phyloP scores from a whole-genome alignment of 169 alveolate species.

The Cryptosporidium tyzzeri region DNA sequence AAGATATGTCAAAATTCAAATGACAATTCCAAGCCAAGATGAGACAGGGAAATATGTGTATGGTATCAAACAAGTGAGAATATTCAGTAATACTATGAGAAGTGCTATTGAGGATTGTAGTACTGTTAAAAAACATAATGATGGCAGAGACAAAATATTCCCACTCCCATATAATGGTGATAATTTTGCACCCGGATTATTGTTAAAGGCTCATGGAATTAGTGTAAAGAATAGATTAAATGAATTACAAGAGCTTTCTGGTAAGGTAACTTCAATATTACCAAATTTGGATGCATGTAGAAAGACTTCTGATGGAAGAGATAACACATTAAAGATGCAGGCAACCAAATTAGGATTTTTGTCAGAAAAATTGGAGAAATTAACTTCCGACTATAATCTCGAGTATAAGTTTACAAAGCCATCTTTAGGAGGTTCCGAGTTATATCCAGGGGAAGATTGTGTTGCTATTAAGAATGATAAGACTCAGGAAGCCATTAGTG shows the following conservation, averaged over 20 bases:
- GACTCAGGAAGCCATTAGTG: constrained; percentile 35
- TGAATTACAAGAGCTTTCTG: constrained; percentile 66
- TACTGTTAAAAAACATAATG: constrained; percentile 20
- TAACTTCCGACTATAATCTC: constrained; percentile 32
- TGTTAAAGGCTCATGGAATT: constrained; percentile 54
- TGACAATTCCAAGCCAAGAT: constrained; percentile 25
- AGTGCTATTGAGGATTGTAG: constrained; percentile 63
- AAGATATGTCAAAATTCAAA: constrained; percentile 38
- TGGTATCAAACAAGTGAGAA: constrained; percentile 66
- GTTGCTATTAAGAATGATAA: constrained; percentile 63
- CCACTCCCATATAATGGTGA: constrained; percentile 69
- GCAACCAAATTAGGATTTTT: constrained; percentile 65
- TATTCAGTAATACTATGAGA: constrained; percentile 71
- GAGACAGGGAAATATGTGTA: constrained; percentile 28
- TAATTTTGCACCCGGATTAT: constrained; percentile 59
- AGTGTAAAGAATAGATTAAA: constrained; percentile 37
- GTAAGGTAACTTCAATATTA: constrained; percentile 36
- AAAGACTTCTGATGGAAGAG: constrained; percentile 67
- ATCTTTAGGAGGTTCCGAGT: constrained; percentile 43
- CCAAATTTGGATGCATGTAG: constrained; percentile 70
- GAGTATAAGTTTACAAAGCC: constrained; percentile 71
- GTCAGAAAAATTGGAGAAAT: constrained; percentile 55
- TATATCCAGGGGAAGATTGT: constrained; percentile 70
- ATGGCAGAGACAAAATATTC: constrained; percentile 69
- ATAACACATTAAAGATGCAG: constrained; percentile 43